Percentiles rank a stretch among this genome's conserved stretches.
Conservation (phyloP, 345 rosid genomes). For the Capsella bursapastoris region DNA sequence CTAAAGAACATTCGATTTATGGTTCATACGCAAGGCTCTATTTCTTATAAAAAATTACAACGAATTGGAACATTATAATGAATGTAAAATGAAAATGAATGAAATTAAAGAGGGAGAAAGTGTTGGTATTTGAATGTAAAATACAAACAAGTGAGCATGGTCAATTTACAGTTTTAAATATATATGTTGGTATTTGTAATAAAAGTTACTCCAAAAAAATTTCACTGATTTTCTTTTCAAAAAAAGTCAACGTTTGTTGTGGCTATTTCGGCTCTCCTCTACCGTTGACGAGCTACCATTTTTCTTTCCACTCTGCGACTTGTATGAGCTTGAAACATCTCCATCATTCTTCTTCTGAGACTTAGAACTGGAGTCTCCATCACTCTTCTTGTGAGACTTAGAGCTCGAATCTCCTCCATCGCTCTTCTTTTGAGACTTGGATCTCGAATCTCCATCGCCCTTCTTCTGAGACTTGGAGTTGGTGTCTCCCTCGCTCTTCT, state of each 20-base stretch:
- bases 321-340: constrained; percentile 10
- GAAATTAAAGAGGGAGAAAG: constrained; percentile 6
- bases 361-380: background rate
- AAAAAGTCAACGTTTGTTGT: constrained; percentile 38
- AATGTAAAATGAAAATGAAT: constrained; percentile 6
- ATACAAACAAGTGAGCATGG: constrained; percentile 33
- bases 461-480: constrained; percentile 10
- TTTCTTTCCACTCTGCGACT: constrained; percentile 34
- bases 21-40: too few species aligned
- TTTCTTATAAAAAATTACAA: too few species aligned
- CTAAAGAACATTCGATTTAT: too few species aligned
- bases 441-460: background rate
- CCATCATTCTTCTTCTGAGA: constrained; percentile 12
- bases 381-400: constrained; percentile 15
- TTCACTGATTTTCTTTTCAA: background rate
- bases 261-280: constrained; percentile 33
- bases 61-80: too few species aligned
- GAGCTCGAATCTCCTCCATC: background rate
- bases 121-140: constrained; percentile 25
- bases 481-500: constrained; percentile 20
- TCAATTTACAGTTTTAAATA: constrained; percentile 33
- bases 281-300: constrained; percentile 40
- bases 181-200: background rate
- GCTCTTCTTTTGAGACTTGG: background rate
- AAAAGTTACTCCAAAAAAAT: background rate